Conservation (phyloP, 2,329 filamentous ascomycete genomes). For the Nemania diffusa region DNA sequence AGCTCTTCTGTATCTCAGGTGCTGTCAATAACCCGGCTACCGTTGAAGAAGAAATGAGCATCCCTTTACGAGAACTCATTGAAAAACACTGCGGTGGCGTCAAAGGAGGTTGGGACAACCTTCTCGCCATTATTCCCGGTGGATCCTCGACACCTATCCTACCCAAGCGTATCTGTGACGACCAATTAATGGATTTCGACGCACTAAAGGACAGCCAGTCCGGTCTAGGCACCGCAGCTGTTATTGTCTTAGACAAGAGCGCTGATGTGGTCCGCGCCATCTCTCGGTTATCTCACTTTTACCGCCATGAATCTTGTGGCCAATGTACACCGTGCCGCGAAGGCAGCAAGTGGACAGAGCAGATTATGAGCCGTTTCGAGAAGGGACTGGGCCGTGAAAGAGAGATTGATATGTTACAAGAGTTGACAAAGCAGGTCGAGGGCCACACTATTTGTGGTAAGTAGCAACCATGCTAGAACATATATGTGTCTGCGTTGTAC, state of each 20-base stretch:
- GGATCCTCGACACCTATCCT: slow-evolving; percentile 97
- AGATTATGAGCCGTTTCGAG: slow-evolving; percentile 98
- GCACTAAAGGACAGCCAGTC: slow-evolving; percentile 97
- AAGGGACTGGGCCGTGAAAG: slow-evolving; percentile 86
- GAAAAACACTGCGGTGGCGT: slow-evolving; percentile 99
- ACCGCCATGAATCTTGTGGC: slow-evolving; percentile 97
- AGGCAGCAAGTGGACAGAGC: slow-evolving; percentile 98
- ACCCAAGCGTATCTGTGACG: slow-evolving; percentile 88
- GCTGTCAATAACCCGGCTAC: slow-evolving; percentile 99
- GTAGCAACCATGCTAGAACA: slow-evolving; percentile 49
- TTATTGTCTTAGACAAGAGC: slow-evolving; percentile 99
- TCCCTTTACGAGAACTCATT: slow-evolving; percentile 93
- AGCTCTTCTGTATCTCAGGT: slow-evolving; percentile 97
- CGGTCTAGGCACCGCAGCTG: slow-evolving; percentile 94
- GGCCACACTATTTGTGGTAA: slow-evolving; percentile 97
- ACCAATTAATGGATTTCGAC: slow-evolving; percentile 99
- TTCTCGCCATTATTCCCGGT: slow-evolving; percentile 93
- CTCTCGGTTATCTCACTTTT: slow-evolving; percentile 92
- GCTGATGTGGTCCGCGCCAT: slow-evolving; percentile 96
- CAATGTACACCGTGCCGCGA: slow-evolving; percentile 99
- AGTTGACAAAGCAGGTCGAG: slow-evolving; percentile 99
- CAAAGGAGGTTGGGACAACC: slow-evolving; percentile 96
- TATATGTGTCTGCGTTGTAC: slow-evolving; percentile 42
- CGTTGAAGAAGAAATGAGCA: slow-evolving; percentile 99
- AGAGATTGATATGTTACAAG: slow-evolving; percentile 99